A percentile compares a stretch with the other conserved stretches of the same genome.
These are phyloP conservation scores for Malus hybrid DNA, from an alignment of 331 rosid species.

Conservation along the genomic window DNA sequence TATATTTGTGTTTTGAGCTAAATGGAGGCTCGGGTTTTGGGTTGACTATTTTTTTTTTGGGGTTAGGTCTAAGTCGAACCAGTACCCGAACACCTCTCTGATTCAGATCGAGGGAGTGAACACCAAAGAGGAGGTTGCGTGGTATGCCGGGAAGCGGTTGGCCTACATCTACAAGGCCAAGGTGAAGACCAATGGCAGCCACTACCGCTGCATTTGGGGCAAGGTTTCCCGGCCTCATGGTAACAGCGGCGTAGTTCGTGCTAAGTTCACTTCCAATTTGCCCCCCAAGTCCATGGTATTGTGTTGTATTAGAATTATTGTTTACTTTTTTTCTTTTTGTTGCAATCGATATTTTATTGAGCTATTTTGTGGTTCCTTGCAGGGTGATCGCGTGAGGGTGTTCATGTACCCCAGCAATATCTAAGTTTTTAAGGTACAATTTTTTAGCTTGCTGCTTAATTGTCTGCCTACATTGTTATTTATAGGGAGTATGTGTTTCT, in stretches of 20 bases:
- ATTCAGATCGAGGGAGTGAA: conserved; percentile 89
- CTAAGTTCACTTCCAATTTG: conserved; percentile 84
- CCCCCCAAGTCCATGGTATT: conserved; percentile 92
- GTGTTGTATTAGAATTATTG: neutral
- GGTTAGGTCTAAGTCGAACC: conserved; percentile 80
- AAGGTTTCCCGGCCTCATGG: conserved; percentile 87
- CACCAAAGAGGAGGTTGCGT: conserved; percentile 83
- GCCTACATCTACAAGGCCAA: conserved; percentile 93
- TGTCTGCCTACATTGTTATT: neutral
- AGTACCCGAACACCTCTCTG: conserved; percentile 79
- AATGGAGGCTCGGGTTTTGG: neutral
- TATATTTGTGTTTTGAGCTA: no score
- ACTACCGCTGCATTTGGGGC: conserved; percentile 94
- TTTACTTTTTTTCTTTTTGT: neutral
- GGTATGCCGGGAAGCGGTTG: conserved; percentile 84
- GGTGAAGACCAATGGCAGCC: conserved; percentile 77
- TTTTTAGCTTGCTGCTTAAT: neutral
- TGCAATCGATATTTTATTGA: neutral
- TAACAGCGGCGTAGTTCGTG: conserved; percentile 80
- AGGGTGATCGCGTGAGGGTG: conserved; percentile 85
- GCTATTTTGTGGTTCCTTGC: conserved; percentile 5
- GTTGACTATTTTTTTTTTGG: neutral
- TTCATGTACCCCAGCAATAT: conserved; percentile 95
- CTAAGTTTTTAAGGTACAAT: conserved; percentile 62
- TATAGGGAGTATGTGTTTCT: neutral